Percentiles rank a stretch among this genome's conserved stretches.
Evolutionary conservation across 805 yeast genomes (phyloP).

Genomic region (Metschnikowia lachancei): DNA sequence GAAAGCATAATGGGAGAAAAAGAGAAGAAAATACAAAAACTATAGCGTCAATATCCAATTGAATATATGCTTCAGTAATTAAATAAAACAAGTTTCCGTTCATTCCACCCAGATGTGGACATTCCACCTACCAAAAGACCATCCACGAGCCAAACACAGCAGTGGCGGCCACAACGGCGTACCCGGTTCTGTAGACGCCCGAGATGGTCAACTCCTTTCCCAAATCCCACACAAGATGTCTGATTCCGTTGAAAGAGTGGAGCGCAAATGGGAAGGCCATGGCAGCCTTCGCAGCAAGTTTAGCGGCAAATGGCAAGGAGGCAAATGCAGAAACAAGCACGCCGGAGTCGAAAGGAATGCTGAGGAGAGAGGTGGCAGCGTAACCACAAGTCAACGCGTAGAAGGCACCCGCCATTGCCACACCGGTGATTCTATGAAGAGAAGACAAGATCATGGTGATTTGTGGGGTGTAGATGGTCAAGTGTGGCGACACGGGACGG

Average conservation of each 20-base stretch:
- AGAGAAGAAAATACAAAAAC: not conserved
- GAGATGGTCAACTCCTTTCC: conserved; percentile 75
- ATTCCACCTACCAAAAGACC: conserved; percentile 36
- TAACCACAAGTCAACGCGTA: conserved; percentile 75
- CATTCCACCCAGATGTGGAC: not conserved
- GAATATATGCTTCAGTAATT: conserved; percentile 8
- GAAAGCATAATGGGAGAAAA: too few species aligned
- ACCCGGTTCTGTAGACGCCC: conserved; percentile 93
- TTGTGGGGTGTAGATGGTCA: conserved; percentile 88
- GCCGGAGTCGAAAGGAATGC: conserved; percentile 57
- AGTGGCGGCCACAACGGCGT: conserved; percentile 69
- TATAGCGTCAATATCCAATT: conserved; percentile 5
- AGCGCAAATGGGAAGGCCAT: conserved; percentile 81
- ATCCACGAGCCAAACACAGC: conserved; percentile 58
- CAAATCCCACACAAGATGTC: conserved; percentile 93
- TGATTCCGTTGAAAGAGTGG: conserved; percentile 83
- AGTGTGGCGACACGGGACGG: conserved; percentile 91
- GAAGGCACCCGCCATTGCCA: conserved; percentile 72
- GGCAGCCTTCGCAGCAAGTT: conserved; percentile 62
- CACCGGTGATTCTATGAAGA: conserved; percentile 86
- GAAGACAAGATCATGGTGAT: conserved; percentile 78
- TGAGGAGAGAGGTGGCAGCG: conserved; percentile 60
- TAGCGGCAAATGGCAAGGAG: conserved; percentile 60
- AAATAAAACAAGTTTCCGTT: conserved; percentile 2
- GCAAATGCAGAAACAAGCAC: conserved; percentile 54